These are phyloP conservation scores for Stropharia rugosoannulata DNA, from an alignment of 768 basidiomycete species.

Conservation along the genomic window DNA sequence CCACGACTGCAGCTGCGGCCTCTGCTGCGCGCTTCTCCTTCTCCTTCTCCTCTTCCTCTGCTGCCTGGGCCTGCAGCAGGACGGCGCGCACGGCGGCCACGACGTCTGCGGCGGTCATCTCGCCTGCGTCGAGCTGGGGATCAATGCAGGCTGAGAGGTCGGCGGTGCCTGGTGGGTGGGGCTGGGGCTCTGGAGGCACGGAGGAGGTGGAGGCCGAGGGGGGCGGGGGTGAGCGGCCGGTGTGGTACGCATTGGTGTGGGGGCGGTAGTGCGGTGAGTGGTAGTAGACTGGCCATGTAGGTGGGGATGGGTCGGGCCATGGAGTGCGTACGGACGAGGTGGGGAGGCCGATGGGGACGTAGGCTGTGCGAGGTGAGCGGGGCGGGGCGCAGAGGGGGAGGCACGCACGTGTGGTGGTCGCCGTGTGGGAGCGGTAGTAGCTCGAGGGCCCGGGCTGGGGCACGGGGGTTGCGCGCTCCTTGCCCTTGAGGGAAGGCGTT, in stretches of 20 bases:
- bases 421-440: constrained; percentile 68
- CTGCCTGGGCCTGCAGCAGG: constrained; percentile 20
- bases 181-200: too few relatives aligned
- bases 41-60: constrained; percentile 12
- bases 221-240: too few relatives aligned
- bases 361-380: background rate
- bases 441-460: constrained; percentile 43
- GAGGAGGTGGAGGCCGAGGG: too few relatives aligned
- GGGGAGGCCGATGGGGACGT: constrained; percentile 30
- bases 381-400: background rate
- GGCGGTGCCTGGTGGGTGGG: too few relatives aligned
- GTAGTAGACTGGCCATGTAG: constrained; percentile 21
- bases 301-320: constrained; percentile 15
- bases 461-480: constrained; percentile 19
- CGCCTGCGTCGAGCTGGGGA: too few relatives aligned
- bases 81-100: too few relatives aligned
- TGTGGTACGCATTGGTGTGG: too few relatives aligned
- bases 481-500: constrained; percentile 44
- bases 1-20: background rate
- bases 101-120: too few relatives aligned
- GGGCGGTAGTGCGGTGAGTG: too few relatives aligned
- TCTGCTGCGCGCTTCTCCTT: constrained; percentile 10
- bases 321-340: constrained; percentile 27
- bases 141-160: too few relatives aligned
- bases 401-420: constrained; percentile 40